A percentile compares a stretch with the other conserved stretches of the same genome.
Evolutionary conservation across 441 rosid species (phyloP).

Genomic region (Flueggea neowawraea): DNA sequence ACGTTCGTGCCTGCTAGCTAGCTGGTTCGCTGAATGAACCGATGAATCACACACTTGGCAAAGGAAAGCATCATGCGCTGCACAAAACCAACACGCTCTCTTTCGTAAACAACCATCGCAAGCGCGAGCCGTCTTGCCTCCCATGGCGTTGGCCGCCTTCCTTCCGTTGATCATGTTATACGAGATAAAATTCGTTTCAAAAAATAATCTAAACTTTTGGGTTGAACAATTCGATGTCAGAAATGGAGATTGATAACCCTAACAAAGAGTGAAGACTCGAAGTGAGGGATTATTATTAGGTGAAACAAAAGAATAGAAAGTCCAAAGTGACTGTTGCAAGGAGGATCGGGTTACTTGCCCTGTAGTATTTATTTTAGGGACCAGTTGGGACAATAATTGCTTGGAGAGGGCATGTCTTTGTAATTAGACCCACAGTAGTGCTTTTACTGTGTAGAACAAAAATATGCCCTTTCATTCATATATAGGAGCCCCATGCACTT

Average conservation of each 20-base stretch:
- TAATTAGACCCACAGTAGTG: constrained; percentile 11
- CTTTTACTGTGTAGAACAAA: constrained; percentile 1
- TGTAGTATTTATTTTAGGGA: constrained; percentile 14
- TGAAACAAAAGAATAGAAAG: not conserved
- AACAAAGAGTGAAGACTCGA: not conserved
- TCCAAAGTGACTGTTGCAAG: constrained; percentile 13
- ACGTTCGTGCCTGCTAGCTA: constrained; percentile 70
- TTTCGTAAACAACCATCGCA: constrained; percentile 60
- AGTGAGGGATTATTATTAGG: not conserved
- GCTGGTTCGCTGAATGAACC: constrained; percentile 74
- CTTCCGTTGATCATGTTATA: constrained; percentile 26
- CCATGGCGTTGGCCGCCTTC: constrained; percentile 35
- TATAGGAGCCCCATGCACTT: constrained; percentile 17
- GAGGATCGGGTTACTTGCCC: constrained; percentile 7
- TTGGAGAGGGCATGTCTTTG: constrained; percentile 6
- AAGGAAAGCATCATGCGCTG: constrained; percentile 74
- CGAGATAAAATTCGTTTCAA: too few species aligned
- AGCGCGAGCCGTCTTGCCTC: constrained; percentile 54
- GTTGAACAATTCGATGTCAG: too few species aligned
- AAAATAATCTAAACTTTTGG: too few species aligned
- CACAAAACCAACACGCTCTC: constrained; percentile 72
- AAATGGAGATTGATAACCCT: too few species aligned
- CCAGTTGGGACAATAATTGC: constrained; percentile 16
- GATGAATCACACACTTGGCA: constrained; percentile 72
- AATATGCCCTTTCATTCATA: not conserved